These are phyloP conservation scores for Cladorrhinum samala DNA, from an alignment of 495 filamentous ascomycete species.

Conservation along the genomic window DNA sequence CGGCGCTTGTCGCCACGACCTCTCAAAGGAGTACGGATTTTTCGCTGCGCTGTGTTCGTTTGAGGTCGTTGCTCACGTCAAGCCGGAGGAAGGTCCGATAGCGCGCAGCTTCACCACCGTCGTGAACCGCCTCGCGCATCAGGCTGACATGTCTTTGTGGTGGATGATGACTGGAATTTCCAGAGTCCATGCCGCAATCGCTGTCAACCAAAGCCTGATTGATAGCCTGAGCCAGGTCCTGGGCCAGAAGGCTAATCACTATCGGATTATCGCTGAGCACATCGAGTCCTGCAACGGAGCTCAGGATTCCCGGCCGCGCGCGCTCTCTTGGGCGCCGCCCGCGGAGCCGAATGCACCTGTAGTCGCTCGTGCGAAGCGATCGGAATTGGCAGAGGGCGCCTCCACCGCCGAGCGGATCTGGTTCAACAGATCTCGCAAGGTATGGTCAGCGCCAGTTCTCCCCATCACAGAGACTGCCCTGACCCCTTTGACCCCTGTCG, in stretches of 20 bases:
- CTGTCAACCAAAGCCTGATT: background rate
- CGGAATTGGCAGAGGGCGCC: background rate
- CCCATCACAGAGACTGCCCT: conserved; percentile 1
- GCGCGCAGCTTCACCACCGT: background rate
- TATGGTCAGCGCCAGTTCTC: background rate
- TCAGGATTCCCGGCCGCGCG: background rate
- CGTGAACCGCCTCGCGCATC: background rate
- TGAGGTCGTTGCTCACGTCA: background rate
- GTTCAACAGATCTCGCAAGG: background rate
- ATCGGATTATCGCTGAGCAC: background rate
- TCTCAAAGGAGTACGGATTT: background rate
- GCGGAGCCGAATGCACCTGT: background rate
- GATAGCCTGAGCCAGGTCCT: background rate
- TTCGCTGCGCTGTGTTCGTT: background rate
- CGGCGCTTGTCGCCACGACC: background rate
- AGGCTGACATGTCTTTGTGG: background rate
- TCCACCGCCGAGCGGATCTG: background rate
- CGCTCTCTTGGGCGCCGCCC: background rate
- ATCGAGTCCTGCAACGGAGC: background rate
- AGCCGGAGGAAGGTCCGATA: conserved; percentile 4
- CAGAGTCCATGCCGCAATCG: background rate
- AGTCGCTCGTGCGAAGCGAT: background rate
- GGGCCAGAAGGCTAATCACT: background rate
- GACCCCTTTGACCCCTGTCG: background rate
- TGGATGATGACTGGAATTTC: background rate